Base-by-base conservation (phyloP, 176 grass and related monocot genomes). In the Secale cereale region DNA sequence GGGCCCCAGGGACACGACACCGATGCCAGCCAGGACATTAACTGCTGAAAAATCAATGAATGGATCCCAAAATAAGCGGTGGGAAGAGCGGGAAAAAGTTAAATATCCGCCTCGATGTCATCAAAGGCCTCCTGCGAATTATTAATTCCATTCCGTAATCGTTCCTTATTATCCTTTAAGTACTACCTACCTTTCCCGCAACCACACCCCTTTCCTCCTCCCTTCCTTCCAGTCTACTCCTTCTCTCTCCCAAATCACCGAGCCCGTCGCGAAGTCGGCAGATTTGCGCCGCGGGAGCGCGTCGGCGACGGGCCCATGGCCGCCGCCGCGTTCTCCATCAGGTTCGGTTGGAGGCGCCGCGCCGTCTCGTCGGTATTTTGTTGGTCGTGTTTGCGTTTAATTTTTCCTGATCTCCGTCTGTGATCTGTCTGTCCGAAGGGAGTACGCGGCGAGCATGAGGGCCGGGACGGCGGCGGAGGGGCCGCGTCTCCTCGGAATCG, bases 321-420 rank as follows among this genome's bases (percentile, higher is more conserved):
- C 30, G 52, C 63, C 30, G 70, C 46, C 5, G 79, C 63, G 59
- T 92, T 92, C 81, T 92, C 87, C 41, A 92, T 92, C 65, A 83
- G 91, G 91, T 92, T 0, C 19, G 84, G 65, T 26, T 19, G 5
- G 31, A 6, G 0, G 32, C 30, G 62, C 36, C 61, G 5, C 23
- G 39, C 25, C 0, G 9, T 80, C 20, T 10, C 52, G 19, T 57
- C 37, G 37, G 69, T 14, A 10, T 17, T 1, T 5, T 41, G 30
- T 8, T 4, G 1, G 7, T 73, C 19, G 52, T 19, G 2, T 4
- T 5, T 20, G n/a, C 4, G 3, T 8, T 10, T 0, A 36, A 0
- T 39, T 4, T 19, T 36, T 2, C 10, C 75, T 78, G 66, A 89
- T 86, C 80, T 74, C 29, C 76, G 17, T 77, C 35, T 26, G 4